A percentile compares a stretch with the other conserved stretches of the same genome.
phyloP scores from a whole-genome alignment of 345 rosid genomes.

The Murraya paniculata region DNA sequence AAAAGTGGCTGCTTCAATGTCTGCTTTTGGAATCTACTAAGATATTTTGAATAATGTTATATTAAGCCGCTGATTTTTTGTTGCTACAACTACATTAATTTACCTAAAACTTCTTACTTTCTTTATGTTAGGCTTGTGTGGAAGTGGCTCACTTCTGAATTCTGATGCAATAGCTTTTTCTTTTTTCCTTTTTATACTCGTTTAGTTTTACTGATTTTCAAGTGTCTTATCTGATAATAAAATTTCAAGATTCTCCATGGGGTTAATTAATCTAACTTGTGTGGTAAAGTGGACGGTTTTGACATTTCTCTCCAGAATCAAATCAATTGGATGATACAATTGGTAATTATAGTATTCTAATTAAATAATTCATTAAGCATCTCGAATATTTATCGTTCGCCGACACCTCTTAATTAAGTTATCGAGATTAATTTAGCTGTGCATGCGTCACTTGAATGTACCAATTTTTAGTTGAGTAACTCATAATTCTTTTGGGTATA shows the following conservation, averaged over 20 bases:
- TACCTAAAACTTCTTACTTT: neutral
- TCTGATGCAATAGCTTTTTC: neutral
- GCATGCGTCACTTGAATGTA: constrained; percentile 30
- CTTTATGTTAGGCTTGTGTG: constrained; percentile 8
- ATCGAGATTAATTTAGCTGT: constrained; percentile 26
- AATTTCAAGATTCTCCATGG: constrained; percentile 19
- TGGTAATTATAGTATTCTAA: constrained; percentile 13
- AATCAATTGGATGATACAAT: constrained; percentile 13
- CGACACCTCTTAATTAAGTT: constrained; percentile 11
- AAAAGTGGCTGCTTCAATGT: neutral
- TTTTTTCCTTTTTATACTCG: neutral
- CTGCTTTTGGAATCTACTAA: neutral
- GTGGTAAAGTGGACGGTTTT: constrained; percentile 15
- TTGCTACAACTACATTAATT: too few relatives aligned
- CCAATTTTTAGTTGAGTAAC: constrained; percentile 13
- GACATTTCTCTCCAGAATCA: constrained; percentile 26
- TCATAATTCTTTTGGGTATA: constrained; percentile 22
- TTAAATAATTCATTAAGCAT: constrained; percentile 9
- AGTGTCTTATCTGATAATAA: constrained; percentile 1
- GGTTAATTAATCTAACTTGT: neutral
- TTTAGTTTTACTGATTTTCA: neutral
- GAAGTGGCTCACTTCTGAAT: constrained; percentile 2
- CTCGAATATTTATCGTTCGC: constrained; percentile 26
- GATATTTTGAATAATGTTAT: too few relatives aligned
- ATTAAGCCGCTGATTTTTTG: too few relatives aligned